Evolutionary conservation across 495 filamentous ascomycete species (phyloP).

Genomic region (Aspergillus sparsus): DNA sequence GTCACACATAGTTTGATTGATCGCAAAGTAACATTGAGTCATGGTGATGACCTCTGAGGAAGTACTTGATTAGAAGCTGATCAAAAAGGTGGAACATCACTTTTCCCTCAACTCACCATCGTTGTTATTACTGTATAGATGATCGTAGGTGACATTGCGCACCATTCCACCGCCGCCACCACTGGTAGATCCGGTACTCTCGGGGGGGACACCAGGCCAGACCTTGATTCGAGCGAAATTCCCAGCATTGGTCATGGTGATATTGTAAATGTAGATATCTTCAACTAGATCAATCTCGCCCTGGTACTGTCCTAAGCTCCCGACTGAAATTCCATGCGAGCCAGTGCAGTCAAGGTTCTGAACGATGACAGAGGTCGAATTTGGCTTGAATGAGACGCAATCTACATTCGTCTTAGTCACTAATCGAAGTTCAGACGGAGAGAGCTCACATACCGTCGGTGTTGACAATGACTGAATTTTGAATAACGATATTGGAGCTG

Average conservation of each 20-base stretch:
- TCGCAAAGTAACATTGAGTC: conserved; percentile 13
- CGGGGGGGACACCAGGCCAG: conserved; percentile 10
- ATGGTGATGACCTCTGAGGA: background rate
- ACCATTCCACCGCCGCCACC: conserved; percentile 12
- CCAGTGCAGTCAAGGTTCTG: conserved; percentile 15
- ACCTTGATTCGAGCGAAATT: conserved; percentile 17
- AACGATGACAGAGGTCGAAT: conserved; percentile 11
- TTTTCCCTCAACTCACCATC: background rate
- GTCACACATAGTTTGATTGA: conserved; percentile 15
- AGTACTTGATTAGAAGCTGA: too few relatives aligned
- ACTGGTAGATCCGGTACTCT: background rate
- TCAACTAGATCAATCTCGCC: conserved; percentile 9
- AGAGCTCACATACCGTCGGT: conserved; percentile 4
- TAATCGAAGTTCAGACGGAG: background rate
- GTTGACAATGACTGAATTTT: conserved; percentile 14
- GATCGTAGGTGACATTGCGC: conserved; percentile 19
- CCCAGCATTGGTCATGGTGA: conserved; percentile 14
- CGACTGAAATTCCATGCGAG: conserved; percentile 20
- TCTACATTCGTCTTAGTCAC: background rate
- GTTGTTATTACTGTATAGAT: conserved; percentile 13
- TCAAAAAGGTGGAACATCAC: too few relatives aligned
- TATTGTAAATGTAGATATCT: conserved; percentile 16
- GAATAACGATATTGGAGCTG: conserved; percentile 12
- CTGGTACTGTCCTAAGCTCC: conserved; percentile 15
- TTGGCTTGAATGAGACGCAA: conserved; percentile 20